These are phyloP conservation scores for Coriolopsis trogii DNA, from an alignment of 1,284 basidiomycete genomes.

Conservation along the genomic window DNA sequence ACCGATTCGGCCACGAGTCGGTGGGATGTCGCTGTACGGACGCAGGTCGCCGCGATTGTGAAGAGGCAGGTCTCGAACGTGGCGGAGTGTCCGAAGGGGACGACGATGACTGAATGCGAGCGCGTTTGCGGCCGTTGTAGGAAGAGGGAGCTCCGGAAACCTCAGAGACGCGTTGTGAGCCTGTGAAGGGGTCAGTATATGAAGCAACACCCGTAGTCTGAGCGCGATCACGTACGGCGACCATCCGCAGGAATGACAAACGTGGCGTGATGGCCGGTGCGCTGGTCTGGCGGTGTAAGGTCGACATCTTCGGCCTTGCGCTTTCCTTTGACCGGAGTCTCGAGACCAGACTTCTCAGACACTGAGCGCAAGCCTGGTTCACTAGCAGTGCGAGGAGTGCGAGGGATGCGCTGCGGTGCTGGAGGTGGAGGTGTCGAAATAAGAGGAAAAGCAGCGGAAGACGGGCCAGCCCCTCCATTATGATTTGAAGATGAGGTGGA, in stretches of 20 bases:
- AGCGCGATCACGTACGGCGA: conserved; percentile 34
- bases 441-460: conserved; percentile 23
- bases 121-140: conserved; percentile 63
- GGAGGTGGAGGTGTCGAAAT: conserved; percentile 10
- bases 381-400: conserved; percentile 30
- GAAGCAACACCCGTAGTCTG: neutral
- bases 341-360: conserved; percentile 27
- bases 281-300: conserved; percentile 50
- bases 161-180: conserved; percentile 30
- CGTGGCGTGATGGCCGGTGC: conserved; percentile 32
- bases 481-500: conserved; percentile 17
- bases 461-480: conserved; percentile 31
- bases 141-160: conserved; percentile 62
- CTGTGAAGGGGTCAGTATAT: conserved; percentile 18
- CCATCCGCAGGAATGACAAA: conserved; percentile 56
- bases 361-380: conserved; percentile 32
- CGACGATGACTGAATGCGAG: conserved; percentile 58
- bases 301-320: conserved; percentile 54
- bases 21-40: conserved; percentile 40
- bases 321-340: conserved; percentile 45
- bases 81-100: conserved; percentile 21
- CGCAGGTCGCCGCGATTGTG: conserved; percentile 26
- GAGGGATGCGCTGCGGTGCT: conserved; percentile 19
- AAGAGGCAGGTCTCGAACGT: conserved; percentile 32
- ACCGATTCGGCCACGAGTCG: conserved; percentile 59